phyloP scores from a whole-genome alignment of 192 early-diverging fungal species.

The Entomortierella beljakovae region DNA sequence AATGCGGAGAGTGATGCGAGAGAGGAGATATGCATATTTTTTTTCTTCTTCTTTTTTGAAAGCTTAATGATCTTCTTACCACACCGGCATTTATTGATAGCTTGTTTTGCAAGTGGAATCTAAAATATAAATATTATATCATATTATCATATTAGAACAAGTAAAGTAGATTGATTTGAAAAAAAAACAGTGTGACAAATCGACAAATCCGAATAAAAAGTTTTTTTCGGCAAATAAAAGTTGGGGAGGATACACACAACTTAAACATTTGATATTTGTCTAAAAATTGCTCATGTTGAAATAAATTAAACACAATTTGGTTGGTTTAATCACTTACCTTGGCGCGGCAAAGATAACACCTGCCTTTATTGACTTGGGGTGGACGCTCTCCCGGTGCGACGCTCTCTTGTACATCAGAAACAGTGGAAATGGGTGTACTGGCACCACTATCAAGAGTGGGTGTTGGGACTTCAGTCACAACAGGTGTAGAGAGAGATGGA shows the following conservation, averaged over 20 bases:
- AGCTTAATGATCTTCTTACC: conserved; percentile 25
- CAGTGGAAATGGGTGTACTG: conserved; percentile 47
- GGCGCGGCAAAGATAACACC: conserved; percentile 75
- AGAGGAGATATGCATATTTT: neutral
- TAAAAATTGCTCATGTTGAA: too few species aligned
- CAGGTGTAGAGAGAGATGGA: conserved; percentile 14
- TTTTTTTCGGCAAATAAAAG: too few species aligned
- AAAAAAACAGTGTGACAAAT: too few species aligned
- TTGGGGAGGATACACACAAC: too few species aligned
- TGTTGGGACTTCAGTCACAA: conserved; percentile 5
- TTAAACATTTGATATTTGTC: too few species aligned
- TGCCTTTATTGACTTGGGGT: conserved; percentile 73
- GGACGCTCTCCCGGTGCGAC: conserved; percentile 61
- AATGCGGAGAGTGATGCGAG: neutral
- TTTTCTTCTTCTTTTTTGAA: neutral
- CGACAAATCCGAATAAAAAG: too few species aligned
- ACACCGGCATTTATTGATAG: conserved; percentile 83
- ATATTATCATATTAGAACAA: too few species aligned
- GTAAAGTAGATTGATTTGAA: too few species aligned
- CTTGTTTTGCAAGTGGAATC: conserved; percentile 82
- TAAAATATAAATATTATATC: conserved; percentile 35
- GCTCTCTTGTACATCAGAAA: conserved; percentile 37
- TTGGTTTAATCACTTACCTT: conserved; percentile 57
- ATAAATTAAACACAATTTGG: too few species aligned
- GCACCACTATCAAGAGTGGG: conserved; percentile 19